Percentiles rank a stretch among this genome's conserved stretches.
Evolutionary conservation across 805 yeast species (phyloP).

Genomic region (Nakazawaea ernobii): DNA sequence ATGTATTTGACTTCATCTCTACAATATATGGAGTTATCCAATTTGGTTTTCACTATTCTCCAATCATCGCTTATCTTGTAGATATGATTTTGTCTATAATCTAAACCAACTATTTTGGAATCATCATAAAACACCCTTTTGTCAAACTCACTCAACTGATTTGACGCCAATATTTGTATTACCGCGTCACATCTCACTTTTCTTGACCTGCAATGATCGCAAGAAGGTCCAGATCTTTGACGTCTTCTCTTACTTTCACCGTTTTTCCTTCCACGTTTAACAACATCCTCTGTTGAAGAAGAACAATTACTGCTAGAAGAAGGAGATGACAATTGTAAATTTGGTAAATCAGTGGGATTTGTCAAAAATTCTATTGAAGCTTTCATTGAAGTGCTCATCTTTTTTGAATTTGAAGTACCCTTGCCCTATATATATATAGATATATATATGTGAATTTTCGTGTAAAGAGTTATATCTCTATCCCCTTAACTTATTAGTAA

Average conservation of each 20-base stretch:
- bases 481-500: not conserved
- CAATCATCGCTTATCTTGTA: not conserved
- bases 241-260: slow-evolving; percentile 24
- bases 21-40: slow-evolving; percentile 4
- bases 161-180: slow-evolving; percentile 33
- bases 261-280: not conserved
- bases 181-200: slow-evolving; percentile 74
- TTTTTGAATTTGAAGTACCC: not conserved
- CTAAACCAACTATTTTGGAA: not conserved
- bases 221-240: slow-evolving; percentile 70
- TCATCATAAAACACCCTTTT: not conserved
- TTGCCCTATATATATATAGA: not conserved
- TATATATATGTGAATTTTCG: no score
- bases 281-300: not conserved
- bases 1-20: slow-evolving; percentile 19
- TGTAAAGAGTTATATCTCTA: not conserved
- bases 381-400: not conserved
- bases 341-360: slow-evolving; percentile 4
- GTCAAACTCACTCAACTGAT: not conserved
- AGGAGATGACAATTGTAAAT: not conserved
- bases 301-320: not conserved
- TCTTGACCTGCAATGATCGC: slow-evolving; percentile 63
- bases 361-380: slow-evolving; percentile 4
- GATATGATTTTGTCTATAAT: slow-evolving; percentile 8
- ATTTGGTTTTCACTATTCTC: slow-evolving; percentile 7